These are phyloP conservation scores for Sporormia fimetaria DNA, from an alignment of 495 filamentous ascomycete species.

Conservation along the genomic window DNA sequence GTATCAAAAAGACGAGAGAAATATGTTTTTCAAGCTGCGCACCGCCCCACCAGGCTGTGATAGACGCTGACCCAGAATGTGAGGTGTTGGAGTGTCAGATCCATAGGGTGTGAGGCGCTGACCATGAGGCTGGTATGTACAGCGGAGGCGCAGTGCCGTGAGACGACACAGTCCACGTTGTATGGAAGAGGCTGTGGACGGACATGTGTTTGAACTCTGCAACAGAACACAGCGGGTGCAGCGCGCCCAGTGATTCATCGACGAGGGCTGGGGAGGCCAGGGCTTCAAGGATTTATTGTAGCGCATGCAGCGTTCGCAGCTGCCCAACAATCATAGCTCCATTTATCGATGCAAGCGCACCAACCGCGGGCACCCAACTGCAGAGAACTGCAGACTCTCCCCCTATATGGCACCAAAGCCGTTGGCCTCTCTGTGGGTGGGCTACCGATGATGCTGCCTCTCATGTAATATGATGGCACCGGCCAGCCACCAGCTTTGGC, in stretches of 20 bases:
- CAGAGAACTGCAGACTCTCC: not conserved
- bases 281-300: too few relatives aligned
- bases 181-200: not conserved
- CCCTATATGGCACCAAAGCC: conserved; percentile 18
- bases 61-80: not conserved
- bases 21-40: conserved; percentile 3
- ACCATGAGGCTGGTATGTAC: conserved; percentile 7
- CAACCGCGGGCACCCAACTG: conserved; percentile 10
- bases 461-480: too few relatives aligned
- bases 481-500: too few relatives aligned
- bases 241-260: conserved; percentile 14
- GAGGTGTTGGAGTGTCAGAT: not conserved
- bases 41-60: not conserved
- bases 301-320: conserved; percentile 20
- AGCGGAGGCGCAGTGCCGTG: not conserved
- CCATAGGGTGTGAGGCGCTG: not conserved
- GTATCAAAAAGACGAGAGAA: not conserved
- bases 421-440: too few relatives aligned
- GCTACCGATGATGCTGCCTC: too few relatives aligned
- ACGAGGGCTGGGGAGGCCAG: too few relatives aligned
- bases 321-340: not conserved
- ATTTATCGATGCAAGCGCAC: conserved; percentile 10
- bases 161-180: not conserved
- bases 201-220: conserved; percentile 18
- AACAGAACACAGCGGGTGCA: too few relatives aligned